Percentiles rank a stretch among this genome's conserved stretches.
These are phyloP conservation scores for Hanseniaspora clermontiae DNA, from an alignment of 805 yeast genomes.

Conservation along the genomic window DNA sequence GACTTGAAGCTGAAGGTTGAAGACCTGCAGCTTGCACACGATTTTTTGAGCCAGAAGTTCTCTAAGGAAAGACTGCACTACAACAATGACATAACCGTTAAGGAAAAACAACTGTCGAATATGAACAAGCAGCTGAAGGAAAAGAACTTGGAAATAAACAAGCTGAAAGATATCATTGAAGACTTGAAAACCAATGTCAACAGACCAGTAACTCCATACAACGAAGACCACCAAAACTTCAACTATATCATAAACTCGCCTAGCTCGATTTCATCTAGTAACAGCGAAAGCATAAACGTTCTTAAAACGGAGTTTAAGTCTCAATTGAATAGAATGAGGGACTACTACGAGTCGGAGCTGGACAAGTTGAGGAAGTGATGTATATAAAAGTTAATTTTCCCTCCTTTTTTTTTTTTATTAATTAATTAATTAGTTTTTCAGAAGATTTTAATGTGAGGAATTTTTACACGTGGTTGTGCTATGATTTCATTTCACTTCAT, in stretches of 20 bases:
- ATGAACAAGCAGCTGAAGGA: background rate
- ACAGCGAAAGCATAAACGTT: slow-evolving; percentile 8
- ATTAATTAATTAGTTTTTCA: too few relatives aligned
- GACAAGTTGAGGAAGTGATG: slow-evolving; percentile 2
- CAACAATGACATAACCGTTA: slow-evolving; percentile 31
- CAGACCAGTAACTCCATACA: background rate
- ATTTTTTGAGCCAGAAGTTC: slow-evolving; percentile 52
- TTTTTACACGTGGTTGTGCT: background rate
- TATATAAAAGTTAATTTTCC: background rate
- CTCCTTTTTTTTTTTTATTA: background rate
- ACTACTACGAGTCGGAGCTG: slow-evolving; percentile 8
- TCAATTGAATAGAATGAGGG: slow-evolving; percentile 5
- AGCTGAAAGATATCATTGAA: background rate
- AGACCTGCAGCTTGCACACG: slow-evolving; percentile 61
- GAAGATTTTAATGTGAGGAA: background rate
- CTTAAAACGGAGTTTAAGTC: slow-evolving; percentile 3
- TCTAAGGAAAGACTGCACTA: slow-evolving; percentile 52
- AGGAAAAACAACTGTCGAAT: slow-evolving; percentile 1
- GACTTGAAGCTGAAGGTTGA: slow-evolving; percentile 45
- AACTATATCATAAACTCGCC: background rate
- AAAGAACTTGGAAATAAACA: background rate
- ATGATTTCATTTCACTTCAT: too few relatives aligned
- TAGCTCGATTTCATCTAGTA: slow-evolving; percentile 2
- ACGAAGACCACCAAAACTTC: background rate
- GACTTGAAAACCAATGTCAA: background rate